Evolutionary conservation across 768 basidiomycete genomes (phyloP).

Genomic region (Xanthoconium stramineum): DNA sequence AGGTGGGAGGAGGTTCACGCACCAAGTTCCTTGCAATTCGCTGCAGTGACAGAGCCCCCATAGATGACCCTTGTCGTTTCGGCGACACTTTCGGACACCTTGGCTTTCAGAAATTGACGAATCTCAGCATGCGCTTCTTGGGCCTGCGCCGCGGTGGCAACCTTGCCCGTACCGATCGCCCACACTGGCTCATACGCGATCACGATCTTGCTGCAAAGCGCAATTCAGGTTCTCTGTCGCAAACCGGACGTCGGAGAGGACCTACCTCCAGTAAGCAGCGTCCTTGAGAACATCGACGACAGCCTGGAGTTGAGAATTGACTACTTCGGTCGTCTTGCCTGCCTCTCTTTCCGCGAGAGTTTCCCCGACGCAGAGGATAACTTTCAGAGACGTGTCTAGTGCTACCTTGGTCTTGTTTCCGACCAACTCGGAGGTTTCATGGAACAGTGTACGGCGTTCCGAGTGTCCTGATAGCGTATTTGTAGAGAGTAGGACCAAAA

Average conservation of each 20-base stretch:
- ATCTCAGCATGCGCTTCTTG: conserved; percentile 88
- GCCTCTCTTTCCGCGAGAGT: conserved; percentile 85
- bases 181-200: conserved; percentile 97
- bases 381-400: conserved; percentile 67
- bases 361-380: conserved; percentile 97
- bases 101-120: conserved; percentile 65
- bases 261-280: conserved; percentile 76
- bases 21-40: conserved; percentile 87
- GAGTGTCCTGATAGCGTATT: conserved; percentile 69
- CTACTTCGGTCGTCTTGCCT: conserved; percentile 72
- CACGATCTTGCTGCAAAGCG: conserved; percentile 67
- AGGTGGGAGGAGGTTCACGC: conserved; percentile 26
- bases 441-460: conserved; percentile 90
- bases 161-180: conserved; percentile 98
- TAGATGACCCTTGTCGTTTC: conserved; percentile 84
- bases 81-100: conserved; percentile 68
- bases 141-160: conserved; percentile 88
- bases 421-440: conserved; percentile 79
- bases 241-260: background rate
- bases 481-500: background rate
- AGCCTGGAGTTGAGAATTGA: conserved; percentile 77
- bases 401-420: conserved; percentile 87
- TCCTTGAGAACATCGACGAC: conserved; percentile 58
- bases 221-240: background rate
- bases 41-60: conserved; percentile 90